Base-by-base conservation (phyloP, 1,284 basidiomycete species). In the Ceratobasidium sp. region DNA sequence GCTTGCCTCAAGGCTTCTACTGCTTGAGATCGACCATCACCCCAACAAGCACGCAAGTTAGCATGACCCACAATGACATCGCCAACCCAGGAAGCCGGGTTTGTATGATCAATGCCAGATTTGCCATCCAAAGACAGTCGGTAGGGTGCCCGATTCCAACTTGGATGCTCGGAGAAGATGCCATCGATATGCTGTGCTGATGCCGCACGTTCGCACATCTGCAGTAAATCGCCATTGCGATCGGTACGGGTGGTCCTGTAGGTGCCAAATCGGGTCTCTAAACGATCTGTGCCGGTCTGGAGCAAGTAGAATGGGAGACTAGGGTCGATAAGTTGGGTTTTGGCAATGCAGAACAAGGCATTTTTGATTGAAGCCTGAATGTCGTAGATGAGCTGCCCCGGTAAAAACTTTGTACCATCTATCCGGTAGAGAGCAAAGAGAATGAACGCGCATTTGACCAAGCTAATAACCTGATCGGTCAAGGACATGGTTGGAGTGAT, bases 331-430 rank as follows among this genome's bases (percentile, higher is more conserved):
- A 59, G 2, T 72, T 81, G 77, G 31, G 80, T 80, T 48, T 80
- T 80, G 2, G 79, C 78, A 2, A 79, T 57, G 57, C 76, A 78
- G 60, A 81, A 80, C 6, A 78, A 44, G 4, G 64, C 64, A 45
- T 79, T 80, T 73, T 81, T 81, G 59, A 80, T 71, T 47, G 76
- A 79, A 0, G 76, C 60, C 59, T 80, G 79, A 0, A 72, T 75
- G 65, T 81, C 79, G 9, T 62, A 71, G 65, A 80, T 79, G 0
- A 80, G 75, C 63, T 80, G 79, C 48, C 75, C 65, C 0, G 78
- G 75, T 76, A 81, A 76, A 72, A 79, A 80, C 0, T 44, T 56
- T 0, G 54, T 45, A 1, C 75, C 54, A 31, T 78, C 63, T 51
- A 53, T 53, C 6, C 63, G 48, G 27, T 66, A 66, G 17, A 66